phyloP scores from a whole-genome alignment of 108 stramenopile genomes.

The Mediolabrus comicus region DNA sequence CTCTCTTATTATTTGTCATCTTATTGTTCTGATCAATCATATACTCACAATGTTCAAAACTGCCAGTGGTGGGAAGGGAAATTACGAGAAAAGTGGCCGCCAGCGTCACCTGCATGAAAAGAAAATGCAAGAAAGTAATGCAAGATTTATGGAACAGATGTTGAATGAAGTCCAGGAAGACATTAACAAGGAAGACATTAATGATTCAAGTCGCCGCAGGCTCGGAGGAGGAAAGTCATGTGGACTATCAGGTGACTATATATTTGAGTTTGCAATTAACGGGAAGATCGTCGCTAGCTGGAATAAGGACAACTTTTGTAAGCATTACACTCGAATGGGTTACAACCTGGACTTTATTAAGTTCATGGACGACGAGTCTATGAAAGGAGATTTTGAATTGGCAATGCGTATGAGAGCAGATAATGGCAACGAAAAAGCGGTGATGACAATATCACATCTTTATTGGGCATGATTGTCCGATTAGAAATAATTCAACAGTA shows the following conservation, averaged over 20 bases:
- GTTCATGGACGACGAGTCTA: slow-evolving; percentile 34
- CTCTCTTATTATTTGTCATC: too few species aligned
- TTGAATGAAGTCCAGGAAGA: slow-evolving; percentile 20
- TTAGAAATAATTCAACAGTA: neutral
- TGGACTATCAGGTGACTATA: slow-evolving; percentile 12
- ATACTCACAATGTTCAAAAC: too few species aligned
- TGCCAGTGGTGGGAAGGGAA: slow-evolving; percentile 38
- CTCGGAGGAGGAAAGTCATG: slow-evolving; percentile 30
- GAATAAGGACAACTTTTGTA: slow-evolving; percentile 28
- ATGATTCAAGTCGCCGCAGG: slow-evolving; percentile 5
- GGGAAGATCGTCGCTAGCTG: slow-evolving; percentile 19
- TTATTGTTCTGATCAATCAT: too few species aligned
- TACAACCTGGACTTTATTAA: slow-evolving; percentile 39
- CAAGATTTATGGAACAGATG: slow-evolving; percentile 17
- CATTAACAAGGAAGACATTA: slow-evolving; percentile 3
- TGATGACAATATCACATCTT: slow-evolving; percentile 23
- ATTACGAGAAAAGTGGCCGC: slow-evolving; percentile 24
- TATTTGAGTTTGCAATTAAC: slow-evolving; percentile 38
- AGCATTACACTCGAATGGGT: slow-evolving; percentile 27
- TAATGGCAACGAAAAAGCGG: neutral
- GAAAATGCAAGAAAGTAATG: neutral
- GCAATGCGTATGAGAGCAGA: slow-evolving; percentile 19
- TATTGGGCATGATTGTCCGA: slow-evolving; percentile 19
- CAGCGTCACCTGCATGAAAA: slow-evolving; percentile 20
- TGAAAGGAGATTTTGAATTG: slow-evolving; percentile 40